A percentile compares a stretch with the other conserved stretches of the same genome.
These are phyloP conservation scores for Jackrogersella multiformis DNA, from an alignment of 495 filamentous ascomycete genomes.

Conservation along the genomic window DNA sequence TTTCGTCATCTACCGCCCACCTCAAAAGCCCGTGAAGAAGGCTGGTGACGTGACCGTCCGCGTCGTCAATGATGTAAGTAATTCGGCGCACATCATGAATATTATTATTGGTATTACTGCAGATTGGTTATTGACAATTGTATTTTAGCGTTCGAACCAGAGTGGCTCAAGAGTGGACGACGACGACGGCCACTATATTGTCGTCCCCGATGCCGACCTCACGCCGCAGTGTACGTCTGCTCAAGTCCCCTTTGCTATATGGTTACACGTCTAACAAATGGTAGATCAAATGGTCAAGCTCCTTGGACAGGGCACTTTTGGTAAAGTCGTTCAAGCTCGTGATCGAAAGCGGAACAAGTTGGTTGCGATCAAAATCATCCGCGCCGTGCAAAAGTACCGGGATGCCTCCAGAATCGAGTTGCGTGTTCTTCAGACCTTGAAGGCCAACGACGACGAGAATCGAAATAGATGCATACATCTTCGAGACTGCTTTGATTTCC, in stretches of 20 bases:
- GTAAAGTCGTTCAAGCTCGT: constrained; percentile 93
- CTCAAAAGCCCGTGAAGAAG: constrained; percentile 88
- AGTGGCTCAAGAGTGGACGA: constrained; percentile 78
- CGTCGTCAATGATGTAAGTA: constrained; percentile 82
- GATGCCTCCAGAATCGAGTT: constrained; percentile 97
- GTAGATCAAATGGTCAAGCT: constrained; percentile 86
- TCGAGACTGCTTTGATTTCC: constrained; percentile 95
- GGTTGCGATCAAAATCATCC: constrained; percentile 96
- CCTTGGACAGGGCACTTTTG: constrained; percentile 96
- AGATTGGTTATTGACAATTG: constrained; percentile 18
- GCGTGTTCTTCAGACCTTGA: constrained; percentile 87
- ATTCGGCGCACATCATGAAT: too few relatives aligned
- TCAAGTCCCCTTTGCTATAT: background rate
- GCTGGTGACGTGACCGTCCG: constrained; percentile 88
- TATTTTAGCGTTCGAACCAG: constrained; percentile 54
- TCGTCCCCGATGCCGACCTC: constrained; percentile 80
- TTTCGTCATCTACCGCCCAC: constrained; percentile 81
- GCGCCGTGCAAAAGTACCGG: constrained; percentile 96
- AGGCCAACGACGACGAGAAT: constrained; percentile 89
- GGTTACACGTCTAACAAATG: constrained; percentile 44
- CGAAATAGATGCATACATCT: constrained; percentile 97
- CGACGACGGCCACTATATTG: constrained; percentile 96
- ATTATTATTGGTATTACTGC: too few relatives aligned
- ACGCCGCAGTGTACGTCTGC: constrained; percentile 84
- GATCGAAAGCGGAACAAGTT: constrained; percentile 77